phyloP scores from a whole-genome alignment of 192 early-diverging fungal species.

The Backusella australiensis region DNA sequence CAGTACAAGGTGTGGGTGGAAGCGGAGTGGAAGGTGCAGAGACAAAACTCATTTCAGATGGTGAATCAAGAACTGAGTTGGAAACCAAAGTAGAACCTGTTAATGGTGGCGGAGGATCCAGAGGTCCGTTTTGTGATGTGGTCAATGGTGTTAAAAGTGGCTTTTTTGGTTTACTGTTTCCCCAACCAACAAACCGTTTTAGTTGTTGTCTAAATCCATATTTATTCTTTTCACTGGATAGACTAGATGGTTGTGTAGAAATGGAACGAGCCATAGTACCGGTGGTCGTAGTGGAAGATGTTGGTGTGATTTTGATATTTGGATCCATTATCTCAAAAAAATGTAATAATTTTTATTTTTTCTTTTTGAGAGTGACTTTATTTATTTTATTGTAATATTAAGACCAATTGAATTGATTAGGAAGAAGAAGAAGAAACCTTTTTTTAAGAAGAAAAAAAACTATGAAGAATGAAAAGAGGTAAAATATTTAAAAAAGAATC shows the following conservation, averaged over 20 bases:
- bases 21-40: constrained; percentile 16
- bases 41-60: constrained; percentile 16
- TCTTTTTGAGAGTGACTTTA: background rate
- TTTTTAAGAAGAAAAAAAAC: background rate
- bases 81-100: background rate
- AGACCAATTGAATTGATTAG: background rate
- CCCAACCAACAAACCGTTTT: constrained; percentile 21
- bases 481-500: background rate
- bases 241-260: background rate
- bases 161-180: constrained; percentile 11
- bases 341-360: background rate
- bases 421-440: background rate
- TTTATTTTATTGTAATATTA: background rate
- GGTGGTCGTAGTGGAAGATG: background rate
- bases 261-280: constrained; percentile 17
- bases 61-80: background rate
- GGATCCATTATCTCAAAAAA: background rate
- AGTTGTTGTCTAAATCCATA: constrained; percentile 13
- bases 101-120: background rate
- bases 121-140: background rate
- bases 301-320: constrained; percentile 8
- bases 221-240: background rate
- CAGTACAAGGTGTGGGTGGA: constrained; percentile 9
- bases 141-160: background rate
- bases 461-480: background rate